A percentile compares a stretch with the other conserved stretches of the same genome.
phyloP scores from a whole-genome alignment of 345 rosid genomes.

The Orychophragmus violaceus region DNA sequence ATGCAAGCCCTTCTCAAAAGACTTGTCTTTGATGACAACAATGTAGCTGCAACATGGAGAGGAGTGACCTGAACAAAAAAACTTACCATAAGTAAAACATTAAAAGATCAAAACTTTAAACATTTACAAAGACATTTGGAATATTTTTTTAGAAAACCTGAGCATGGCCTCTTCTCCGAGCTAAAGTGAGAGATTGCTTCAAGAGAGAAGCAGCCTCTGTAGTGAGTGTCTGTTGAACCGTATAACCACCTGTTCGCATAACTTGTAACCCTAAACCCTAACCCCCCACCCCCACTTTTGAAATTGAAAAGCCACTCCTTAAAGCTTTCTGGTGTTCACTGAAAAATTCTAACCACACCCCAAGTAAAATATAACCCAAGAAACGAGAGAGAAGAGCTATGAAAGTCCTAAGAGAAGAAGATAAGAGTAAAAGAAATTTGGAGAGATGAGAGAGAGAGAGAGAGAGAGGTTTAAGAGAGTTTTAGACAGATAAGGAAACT shows the following conservation, averaged over 20 bases:
- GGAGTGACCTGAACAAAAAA: constrained; percentile 54
- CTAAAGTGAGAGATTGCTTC: constrained; percentile 91
- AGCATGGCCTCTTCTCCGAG: constrained; percentile 94
- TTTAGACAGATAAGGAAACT: constrained; percentile 30
- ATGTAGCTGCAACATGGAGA: constrained; percentile 74
- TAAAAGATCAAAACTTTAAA: neutral
- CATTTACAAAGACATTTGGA: neutral
- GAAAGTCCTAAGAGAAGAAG: neutral
- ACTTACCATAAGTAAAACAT: neutral
- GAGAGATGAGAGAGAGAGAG: constrained; percentile 5
- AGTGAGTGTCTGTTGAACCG: constrained; percentile 95
- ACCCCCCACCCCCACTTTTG: constrained; percentile 37
- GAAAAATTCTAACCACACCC: constrained; percentile 12
- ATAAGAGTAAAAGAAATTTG: neutral
- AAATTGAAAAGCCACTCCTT: constrained; percentile 4
- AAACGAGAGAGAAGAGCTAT: constrained; percentile 1
- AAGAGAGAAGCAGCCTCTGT: constrained; percentile 94
- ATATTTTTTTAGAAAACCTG: constrained; percentile 31
- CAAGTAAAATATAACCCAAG: neutral
- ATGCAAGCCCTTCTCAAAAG: constrained; percentile 64
- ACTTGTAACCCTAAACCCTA: constrained; percentile 63
- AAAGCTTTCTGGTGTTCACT: constrained; percentile 15
- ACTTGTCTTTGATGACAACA: constrained; percentile 49
- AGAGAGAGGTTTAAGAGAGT: constrained; percentile 26
- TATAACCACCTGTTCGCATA: constrained; percentile 94